Base-by-base conservation (phyloP, 1,284 basidiomycete genomes). In the Apiotrichum siamense region DNA sequence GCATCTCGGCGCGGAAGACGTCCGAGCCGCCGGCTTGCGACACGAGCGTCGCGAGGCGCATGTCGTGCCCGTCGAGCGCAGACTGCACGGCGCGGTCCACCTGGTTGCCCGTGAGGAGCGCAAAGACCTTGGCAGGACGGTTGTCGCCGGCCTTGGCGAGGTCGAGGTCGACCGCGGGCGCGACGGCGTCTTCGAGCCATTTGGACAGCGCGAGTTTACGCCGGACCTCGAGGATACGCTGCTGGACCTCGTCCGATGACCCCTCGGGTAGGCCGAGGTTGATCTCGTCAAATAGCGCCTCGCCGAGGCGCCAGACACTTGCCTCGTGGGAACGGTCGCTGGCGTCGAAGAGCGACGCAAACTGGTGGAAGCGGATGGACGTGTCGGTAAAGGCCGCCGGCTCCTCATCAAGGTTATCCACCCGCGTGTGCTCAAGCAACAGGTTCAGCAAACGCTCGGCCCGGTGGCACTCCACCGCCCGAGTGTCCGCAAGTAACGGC, bases 1-100 rank as follows among this genome's bases (percentile, higher is more conserved):
- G 75, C 31, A 98, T 73, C 65, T 96, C 89, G 24, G 79, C 81
- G 47, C 83, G 79, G 72, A 88, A 91, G 27, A 81, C 79, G 18
- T 80, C 78, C 63, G 94, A 87, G 0, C 90, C 87, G 4, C 87
- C 88, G 10, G 82, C 83, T 70, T 98, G 93, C 6, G 91, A 83
- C 41, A 98, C 80, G n/a, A 99, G 79, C 1, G 90, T 92, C 0
- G 94, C 88, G 5, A 99, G 81, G 58, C 89, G 88, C 61, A 89
- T 74, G 63, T 89, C 88, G 9, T 86, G 85, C 7, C 81, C 81
- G 47, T 88, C 84, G 52, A 86, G 76, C 1, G 92, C 87, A 7
- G 79, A 78, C 49, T 86, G 80, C 59, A 85, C 86, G 2, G 96
- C 93, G 33, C 85, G 83, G 60, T 87, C 85, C 11, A 93, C 76